These are phyloP conservation scores for Ogataea degrootiae DNA, from an alignment of 805 yeast species.

Conservation along the genomic window DNA sequence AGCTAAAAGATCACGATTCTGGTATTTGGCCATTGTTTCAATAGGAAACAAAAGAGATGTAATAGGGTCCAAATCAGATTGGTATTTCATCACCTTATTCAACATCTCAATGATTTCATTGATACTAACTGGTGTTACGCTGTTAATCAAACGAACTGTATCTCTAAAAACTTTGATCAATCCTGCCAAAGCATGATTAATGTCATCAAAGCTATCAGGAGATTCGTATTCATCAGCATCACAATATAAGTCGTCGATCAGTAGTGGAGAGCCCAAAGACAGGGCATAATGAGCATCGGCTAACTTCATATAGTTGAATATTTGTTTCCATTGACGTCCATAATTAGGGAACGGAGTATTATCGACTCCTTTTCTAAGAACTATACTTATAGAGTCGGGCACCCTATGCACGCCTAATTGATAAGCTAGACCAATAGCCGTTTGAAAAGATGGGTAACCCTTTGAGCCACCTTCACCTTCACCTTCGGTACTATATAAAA, in stretches of 20 bases:
- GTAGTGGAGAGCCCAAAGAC: conserved; percentile 15
- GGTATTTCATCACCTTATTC: conserved; percentile 1
- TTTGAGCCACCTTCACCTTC: conserved; percentile 19
- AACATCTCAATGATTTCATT: conserved; percentile 6
- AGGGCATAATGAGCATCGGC: conserved; percentile 17
- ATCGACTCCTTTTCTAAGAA: conserved; percentile 1
- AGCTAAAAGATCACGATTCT: too few relatives aligned
- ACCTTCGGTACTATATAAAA: conserved; percentile 5
- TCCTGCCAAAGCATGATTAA: neutral
- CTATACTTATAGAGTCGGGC: conserved; percentile 3
- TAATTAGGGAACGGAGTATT: conserved; percentile 2
- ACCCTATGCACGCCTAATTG: conserved; percentile 22
- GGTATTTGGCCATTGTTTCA: too few relatives aligned
- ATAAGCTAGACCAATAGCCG: conserved; percentile 9
- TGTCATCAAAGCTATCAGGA: neutral
- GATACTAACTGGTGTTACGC: conserved; percentile 1
- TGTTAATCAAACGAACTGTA: conserved; percentile 3
- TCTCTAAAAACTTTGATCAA: conserved; percentile 1
- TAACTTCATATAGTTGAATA: conserved; percentile 16
- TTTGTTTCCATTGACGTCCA: conserved; percentile 4
- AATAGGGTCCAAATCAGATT: neutral
- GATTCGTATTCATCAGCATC: conserved; percentile 4
- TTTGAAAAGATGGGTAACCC: conserved; percentile 5
- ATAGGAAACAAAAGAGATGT: too few relatives aligned
- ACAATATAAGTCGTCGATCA: conserved; percentile 17